phyloP scores from a whole-genome alignment of 2,329 filamentous ascomycete genomes.

The Penicillium janthinellum region DNA sequence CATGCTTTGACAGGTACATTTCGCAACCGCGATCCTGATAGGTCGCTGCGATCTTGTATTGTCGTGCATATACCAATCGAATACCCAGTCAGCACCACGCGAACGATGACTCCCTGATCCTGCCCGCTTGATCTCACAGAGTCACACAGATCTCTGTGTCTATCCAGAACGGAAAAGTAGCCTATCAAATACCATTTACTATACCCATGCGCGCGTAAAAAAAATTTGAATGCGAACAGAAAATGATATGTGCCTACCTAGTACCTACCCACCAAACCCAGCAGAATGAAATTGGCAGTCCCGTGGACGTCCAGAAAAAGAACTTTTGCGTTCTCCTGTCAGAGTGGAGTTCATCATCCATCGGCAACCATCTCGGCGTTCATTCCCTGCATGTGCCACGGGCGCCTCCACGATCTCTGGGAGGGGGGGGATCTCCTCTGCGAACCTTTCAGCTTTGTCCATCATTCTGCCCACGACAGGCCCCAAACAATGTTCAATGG shows the following conservation, averaged over 20 bases:
- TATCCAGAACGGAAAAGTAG: neutral
- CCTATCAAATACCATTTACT: too few relatives aligned
- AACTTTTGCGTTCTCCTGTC: neutral
- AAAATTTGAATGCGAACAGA: neutral
- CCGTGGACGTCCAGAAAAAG: neutral
- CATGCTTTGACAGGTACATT: conserved; percentile 25
- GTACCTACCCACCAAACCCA: neutral
- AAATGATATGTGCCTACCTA: too few relatives aligned
- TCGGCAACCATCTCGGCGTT: conserved; percentile 10
- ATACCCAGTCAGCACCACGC: neutral
- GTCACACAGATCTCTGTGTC: neutral
- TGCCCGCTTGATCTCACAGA: neutral
- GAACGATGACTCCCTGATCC: neutral
- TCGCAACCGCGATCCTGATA: conserved; percentile 1
- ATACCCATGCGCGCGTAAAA: neutral
- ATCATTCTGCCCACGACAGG: conserved; percentile 14
- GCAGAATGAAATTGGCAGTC: neutral
- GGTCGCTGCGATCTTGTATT: neutral
- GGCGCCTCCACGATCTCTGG: conserved; percentile 20
- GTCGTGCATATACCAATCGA: neutral
- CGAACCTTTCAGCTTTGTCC: conserved; percentile 6
- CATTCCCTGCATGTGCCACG: conserved; percentile 21
- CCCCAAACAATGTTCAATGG: neutral
- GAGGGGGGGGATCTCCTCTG: conserved; percentile 1
- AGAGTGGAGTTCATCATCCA: conserved; percentile 3